phyloP scores from a whole-genome alignment of 2,329 filamentous ascomycete genomes.

The Botrytis medusae region DNA sequence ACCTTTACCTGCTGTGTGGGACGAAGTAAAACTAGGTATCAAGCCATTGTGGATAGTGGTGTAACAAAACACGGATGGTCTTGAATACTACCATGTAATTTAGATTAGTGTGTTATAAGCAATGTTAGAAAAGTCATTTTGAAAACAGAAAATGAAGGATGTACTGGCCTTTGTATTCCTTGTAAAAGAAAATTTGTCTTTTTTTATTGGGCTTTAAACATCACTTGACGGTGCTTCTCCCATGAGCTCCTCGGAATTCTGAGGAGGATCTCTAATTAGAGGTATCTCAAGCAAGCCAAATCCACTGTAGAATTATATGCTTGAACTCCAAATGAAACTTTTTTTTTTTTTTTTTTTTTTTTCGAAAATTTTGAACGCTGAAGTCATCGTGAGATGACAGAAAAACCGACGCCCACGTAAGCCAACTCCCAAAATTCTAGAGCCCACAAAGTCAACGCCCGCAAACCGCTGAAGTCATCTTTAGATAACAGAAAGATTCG shows the following conservation, averaged over 20 bases:
- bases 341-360: not conserved
- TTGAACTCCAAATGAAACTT: not conserved
- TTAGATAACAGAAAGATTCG: not conserved
- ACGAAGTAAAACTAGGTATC: not conserved
- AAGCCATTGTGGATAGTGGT: not conserved
- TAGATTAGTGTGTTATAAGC: rapidly evolving
- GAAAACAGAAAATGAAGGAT: not conserved
- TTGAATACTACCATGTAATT: not conserved
- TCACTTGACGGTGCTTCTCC: constrained; percentile 1
- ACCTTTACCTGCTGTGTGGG: not conserved
- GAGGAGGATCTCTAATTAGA: not conserved
- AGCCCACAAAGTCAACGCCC: not conserved
- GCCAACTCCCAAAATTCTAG: not conserved
- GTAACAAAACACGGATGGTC: rapidly evolving
- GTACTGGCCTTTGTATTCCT: not conserved
- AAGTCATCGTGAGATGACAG: not conserved
- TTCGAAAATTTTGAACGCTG: not conserved
- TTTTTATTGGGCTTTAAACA: constrained; percentile 1
- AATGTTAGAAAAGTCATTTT: not conserved
- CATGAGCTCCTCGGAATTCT: not conserved
- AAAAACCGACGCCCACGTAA: not conserved
- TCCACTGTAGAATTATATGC: not conserved
- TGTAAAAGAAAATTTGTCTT: not conserved
- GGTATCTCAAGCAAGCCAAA: not conserved
- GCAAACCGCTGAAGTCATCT: not conserved